Percentiles rank a stretch among this genome's conserved stretches.
Conservation (phyloP, 345 rosid species). For the Lepidium didymum region DNA sequence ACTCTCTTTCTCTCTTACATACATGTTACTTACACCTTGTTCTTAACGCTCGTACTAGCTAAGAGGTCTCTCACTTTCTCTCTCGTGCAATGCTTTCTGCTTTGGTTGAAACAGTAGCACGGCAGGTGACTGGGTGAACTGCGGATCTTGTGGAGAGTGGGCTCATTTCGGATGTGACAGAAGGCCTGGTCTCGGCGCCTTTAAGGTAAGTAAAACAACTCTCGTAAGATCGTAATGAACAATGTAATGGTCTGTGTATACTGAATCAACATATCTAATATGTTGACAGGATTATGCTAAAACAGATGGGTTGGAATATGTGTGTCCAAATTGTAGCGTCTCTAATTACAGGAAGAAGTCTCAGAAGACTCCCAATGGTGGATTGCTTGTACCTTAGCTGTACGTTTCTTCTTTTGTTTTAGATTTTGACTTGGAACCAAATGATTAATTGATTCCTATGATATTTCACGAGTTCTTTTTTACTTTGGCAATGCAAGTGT, state of each 20-base stretch:
- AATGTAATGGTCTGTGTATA: background rate
- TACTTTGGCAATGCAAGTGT: slow-evolving; percentile 17
- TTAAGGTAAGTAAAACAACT: slow-evolving; percentile 52
- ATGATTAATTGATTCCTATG: background rate
- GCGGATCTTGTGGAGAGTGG: slow-evolving; percentile 99
- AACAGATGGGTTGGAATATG: slow-evolving; percentile 94
- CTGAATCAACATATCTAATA: background rate
- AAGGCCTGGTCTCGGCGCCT: slow-evolving; percentile 97
- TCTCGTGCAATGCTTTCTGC: background rate
- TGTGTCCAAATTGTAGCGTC: slow-evolving; percentile 89
- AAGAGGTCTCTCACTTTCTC: too few species aligned
- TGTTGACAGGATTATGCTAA: slow-evolving; percentile 87
- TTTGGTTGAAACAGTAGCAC: slow-evolving; percentile 75
- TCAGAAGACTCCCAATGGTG: slow-evolving; percentile 69
- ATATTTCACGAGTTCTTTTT: slow-evolving; percentile 6
- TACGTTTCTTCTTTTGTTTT: background rate
- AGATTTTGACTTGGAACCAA: background rate
- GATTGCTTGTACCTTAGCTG: slow-evolving; percentile 26
- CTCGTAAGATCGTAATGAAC: background rate
- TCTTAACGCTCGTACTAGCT: background rate
- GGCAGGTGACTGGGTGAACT: slow-evolving; percentile 99
- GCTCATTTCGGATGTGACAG: slow-evolving; percentile 99
- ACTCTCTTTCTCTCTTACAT: background rate
- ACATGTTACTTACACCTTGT: background rate
- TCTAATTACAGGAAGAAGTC: slow-evolving; percentile 87